A percentile compares a stretch with the other conserved stretches of the same genome.
These are phyloP conservation scores for Xylariaceae sp. DNA, from an alignment of 2,329 filamentous ascomycete species.

Conservation along the genomic window DNA sequence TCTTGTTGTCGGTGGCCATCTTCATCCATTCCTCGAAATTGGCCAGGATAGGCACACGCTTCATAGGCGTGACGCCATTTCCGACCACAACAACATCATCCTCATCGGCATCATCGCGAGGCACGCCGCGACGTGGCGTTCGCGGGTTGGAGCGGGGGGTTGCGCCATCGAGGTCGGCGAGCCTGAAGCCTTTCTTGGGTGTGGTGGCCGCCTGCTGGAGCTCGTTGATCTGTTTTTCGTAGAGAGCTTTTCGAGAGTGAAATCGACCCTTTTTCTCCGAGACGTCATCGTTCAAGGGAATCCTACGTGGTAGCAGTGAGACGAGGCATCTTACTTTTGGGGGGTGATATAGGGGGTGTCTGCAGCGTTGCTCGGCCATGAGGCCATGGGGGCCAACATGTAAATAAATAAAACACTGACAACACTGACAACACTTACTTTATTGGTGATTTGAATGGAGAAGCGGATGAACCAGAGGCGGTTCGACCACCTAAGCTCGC, in stretches of 20 bases:
- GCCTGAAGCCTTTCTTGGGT: slow-evolving; percentile 60
- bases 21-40: slow-evolving; percentile 99
- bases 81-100: slow-evolving; percentile 63
- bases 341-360: not conserved
- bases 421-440: slow-evolving; percentile 40
- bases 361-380: slow-evolving; percentile 8
- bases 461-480: slow-evolving; percentile 43
- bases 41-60: slow-evolving; percentile 88
- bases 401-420: slow-evolving; percentile 7
- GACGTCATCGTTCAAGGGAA: slow-evolving; percentile 92
- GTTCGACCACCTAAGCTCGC: slow-evolving; percentile 42
- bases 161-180: slow-evolving; percentile 53
- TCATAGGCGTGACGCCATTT: slow-evolving; percentile 84
- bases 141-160: slow-evolving; percentile 52
- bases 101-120: slow-evolving; percentile 49
- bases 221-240: slow-evolving; percentile 88
- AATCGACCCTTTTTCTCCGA: slow-evolving; percentile 84
- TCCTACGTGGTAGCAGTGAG: slow-evolving; percentile 47
- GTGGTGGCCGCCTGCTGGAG: slow-evolving; percentile 75
- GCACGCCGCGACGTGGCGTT: slow-evolving; percentile 41
- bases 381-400: not conserved
- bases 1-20: slow-evolving; percentile 99
- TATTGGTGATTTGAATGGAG: slow-evolving; percentile 52
- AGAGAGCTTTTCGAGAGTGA: slow-evolving; percentile 78
- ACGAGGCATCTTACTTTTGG: not conserved